Conservation (phyloP, 768 basidiomycete genomes). For the Leccinellum luteum region DNA sequence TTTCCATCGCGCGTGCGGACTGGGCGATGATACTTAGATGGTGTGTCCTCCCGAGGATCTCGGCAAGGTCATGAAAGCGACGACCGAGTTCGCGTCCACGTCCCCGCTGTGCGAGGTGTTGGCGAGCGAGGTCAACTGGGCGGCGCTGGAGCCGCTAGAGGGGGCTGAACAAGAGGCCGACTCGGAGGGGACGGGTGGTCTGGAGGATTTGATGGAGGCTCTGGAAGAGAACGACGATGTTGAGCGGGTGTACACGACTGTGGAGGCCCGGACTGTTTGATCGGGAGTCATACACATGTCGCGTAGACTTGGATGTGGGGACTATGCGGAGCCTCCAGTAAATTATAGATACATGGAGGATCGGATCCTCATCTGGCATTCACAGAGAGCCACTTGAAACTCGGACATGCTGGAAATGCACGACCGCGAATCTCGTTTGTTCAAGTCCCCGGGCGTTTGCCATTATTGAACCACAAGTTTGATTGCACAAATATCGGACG, state of each 20-base stretch:
- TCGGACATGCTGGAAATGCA: neutral
- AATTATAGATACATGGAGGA: neutral
- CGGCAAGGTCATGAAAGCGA: slow-evolving; percentile 35
- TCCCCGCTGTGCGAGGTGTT: slow-evolving; percentile 39
- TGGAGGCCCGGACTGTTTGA: slow-evolving; percentile 32
- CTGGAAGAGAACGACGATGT: slow-evolving; percentile 60
- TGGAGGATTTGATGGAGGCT: slow-evolving; percentile 47
- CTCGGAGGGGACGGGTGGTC: slow-evolving; percentile 29
- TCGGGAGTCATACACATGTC: slow-evolving; percentile 16
- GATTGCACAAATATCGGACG: neutral
- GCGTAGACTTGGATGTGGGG: slow-evolving; percentile 11
- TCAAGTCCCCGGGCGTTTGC: neutral
- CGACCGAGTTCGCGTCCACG: slow-evolving; percentile 25
- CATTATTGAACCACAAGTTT: neutral
- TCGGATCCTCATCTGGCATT: neutral
- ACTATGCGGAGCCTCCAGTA: neutral
- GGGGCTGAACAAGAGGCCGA: slow-evolving; percentile 40
- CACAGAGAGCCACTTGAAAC: neutral
- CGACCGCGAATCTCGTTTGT: neutral
- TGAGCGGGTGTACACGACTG: slow-evolving; percentile 55
- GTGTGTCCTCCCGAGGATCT: slow-evolving; percentile 43
- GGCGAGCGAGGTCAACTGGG: slow-evolving; percentile 52
- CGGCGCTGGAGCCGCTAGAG: slow-evolving; percentile 43
- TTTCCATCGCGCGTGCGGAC: neutral
- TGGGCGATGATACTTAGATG: slow-evolving; percentile 39